phyloP scores from a whole-genome alignment of 495 filamentous ascomycete species.

The Penicillium angulare region DNA sequence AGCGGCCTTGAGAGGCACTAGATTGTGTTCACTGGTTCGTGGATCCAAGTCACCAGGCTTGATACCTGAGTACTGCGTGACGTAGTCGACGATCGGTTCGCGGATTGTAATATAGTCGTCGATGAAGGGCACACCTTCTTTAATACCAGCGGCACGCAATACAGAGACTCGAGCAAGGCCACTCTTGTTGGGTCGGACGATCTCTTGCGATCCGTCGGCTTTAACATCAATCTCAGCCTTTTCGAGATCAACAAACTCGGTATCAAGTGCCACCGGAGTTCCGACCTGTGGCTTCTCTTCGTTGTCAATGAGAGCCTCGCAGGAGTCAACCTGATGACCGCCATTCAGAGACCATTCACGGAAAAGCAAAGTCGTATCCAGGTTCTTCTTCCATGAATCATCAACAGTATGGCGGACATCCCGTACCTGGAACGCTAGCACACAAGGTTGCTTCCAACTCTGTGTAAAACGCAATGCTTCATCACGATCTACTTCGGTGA shows the following conservation, averaged over 20 bases:
- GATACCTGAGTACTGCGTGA: conserved; percentile 91
- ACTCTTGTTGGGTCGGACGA: conserved; percentile 78
- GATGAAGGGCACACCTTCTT: conserved; percentile 83
- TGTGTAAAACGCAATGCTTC: conserved; percentile 88
- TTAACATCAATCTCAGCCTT: conserved; percentile 91
- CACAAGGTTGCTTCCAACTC: conserved; percentile 85
- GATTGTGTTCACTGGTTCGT: conserved; percentile 66
- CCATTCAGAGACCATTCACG: conserved; percentile 62
- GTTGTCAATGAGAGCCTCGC: conserved; percentile 56
- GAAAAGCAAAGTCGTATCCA: conserved; percentile 84
- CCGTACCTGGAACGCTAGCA: conserved; percentile 82
- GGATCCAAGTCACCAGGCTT: conserved; percentile 79
- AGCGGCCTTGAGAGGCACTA: conserved; percentile 83
- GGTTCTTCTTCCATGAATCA: conserved; percentile 75
- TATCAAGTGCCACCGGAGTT: conserved; percentile 84
- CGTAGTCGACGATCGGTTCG: conserved; percentile 92
- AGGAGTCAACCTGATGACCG: conserved; percentile 40
- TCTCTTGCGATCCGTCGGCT: conserved; percentile 82
- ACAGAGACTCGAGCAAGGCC: conserved; percentile 88
- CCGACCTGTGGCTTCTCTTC: conserved; percentile 69
- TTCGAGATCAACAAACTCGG: conserved; percentile 90
- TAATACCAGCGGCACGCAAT: conserved; percentile 69
- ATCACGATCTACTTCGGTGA: conserved; percentile 70
- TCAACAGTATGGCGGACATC: conserved; percentile 71
- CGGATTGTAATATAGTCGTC: conserved; percentile 94